These are phyloP conservation scores for Talaromyces rugulosus DNA, from an alignment of 2,329 filamentous ascomycete species.

Conservation along the genomic window DNA sequence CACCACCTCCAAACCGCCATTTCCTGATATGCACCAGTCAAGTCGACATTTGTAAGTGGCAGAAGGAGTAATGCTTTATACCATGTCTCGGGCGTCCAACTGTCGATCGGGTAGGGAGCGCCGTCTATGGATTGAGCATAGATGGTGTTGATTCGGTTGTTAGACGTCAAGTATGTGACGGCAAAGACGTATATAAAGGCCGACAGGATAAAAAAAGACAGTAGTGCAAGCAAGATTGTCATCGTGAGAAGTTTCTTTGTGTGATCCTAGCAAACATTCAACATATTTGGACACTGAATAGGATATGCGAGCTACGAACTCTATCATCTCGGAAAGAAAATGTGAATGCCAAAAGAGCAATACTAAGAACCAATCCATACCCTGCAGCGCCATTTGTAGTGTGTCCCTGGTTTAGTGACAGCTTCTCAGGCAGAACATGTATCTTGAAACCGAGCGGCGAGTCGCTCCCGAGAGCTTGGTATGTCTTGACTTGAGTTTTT, in stretches of 20 bases:
- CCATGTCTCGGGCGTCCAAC: slow-evolving; percentile 10
- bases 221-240: background rate
- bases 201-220: slow-evolving; percentile 1
- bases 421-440: slow-evolving; percentile 9
- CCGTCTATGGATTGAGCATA: background rate
- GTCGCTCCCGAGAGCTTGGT: background rate
- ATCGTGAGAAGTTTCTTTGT: slow-evolving; percentile 1
- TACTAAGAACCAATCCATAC: slow-evolving; percentile 6
- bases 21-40: slow-evolving; percentile 1
- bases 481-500: background rate
- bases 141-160: slow-evolving; percentile 2
- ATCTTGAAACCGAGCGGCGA: background rate
- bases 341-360: background rate
- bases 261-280: background rate
- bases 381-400: slow-evolving; percentile 8
- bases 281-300: background rate
- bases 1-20: slow-evolving; percentile 8
- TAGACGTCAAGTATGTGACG: slow-evolving; percentile 4
- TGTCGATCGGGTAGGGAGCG: slow-evolving; percentile 3
- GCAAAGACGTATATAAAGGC: slow-evolving; percentile 7
- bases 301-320: too few species aligned
- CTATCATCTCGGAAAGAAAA: slow-evolving; percentile 1
- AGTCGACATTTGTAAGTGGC: background rate
- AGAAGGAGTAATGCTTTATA: slow-evolving; percentile 4
- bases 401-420: slow-evolving; percentile 9